Evolutionary conservation across 192 early-diverging fungal genomes (phyloP).

Genomic region (Funneliformis mosseae): DNA sequence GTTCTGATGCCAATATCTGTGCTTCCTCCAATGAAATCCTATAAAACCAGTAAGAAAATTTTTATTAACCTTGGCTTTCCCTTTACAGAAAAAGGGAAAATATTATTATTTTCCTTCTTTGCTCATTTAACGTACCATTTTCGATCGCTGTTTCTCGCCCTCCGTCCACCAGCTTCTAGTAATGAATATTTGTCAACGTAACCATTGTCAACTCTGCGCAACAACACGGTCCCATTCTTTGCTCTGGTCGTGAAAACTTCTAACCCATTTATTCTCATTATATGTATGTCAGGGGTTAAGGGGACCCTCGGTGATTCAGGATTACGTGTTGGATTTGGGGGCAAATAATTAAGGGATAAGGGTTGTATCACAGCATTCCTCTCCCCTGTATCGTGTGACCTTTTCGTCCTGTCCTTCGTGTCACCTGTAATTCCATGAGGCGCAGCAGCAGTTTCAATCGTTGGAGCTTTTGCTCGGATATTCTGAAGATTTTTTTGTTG

Average conservation of each 20-base stretch:
- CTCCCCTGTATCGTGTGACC: background rate
- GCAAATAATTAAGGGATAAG: background rate
- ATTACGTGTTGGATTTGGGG: background rate
- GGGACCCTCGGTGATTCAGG: background rate
- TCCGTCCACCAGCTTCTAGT: background rate
- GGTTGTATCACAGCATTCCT: background rate
- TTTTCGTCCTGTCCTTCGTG: background rate
- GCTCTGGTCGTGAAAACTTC: background rate
- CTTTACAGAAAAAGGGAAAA: background rate
- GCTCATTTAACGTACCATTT: background rate
- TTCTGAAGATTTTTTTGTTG: background rate
- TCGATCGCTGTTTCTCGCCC: background rate
- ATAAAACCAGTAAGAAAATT: no score
- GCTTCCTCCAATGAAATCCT: constrained; percentile 15
- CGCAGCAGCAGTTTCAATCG: background rate
- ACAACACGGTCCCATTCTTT: background rate
- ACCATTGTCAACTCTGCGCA: background rate
- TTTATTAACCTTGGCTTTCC: background rate
- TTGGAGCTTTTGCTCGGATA: background rate
- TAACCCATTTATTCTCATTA: background rate
- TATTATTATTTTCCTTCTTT: background rate
- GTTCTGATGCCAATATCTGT: background rate
- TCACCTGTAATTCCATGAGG: background rate
- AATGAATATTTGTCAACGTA: constrained; percentile 13
- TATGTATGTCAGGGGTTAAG: background rate